These are phyloP conservation scores for Alternaria sp. DNA, from an alignment of 2,329 filamentous ascomycete genomes.

Conservation along the genomic window DNA sequence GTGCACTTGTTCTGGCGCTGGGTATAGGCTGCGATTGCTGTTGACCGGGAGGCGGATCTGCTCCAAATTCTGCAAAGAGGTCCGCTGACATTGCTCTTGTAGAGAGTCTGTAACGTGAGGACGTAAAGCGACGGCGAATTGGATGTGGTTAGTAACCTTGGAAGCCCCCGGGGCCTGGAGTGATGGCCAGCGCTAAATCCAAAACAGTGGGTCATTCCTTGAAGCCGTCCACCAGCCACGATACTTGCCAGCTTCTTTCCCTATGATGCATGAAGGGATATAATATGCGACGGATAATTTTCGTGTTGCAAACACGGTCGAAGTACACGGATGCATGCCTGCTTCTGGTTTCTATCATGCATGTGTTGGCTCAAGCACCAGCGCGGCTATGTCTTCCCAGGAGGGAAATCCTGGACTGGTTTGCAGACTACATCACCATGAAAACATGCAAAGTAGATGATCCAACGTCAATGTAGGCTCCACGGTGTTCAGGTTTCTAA, in stretches of 20 bases:
- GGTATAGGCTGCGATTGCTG: slow-evolving; percentile 14
- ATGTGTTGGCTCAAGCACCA: background rate
- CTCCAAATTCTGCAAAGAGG: slow-evolving; percentile 44
- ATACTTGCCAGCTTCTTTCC: background rate
- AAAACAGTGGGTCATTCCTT: slow-evolving; percentile 11
- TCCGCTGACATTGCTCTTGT: slow-evolving; percentile 42
- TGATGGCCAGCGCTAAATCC: slow-evolving; percentile 24
- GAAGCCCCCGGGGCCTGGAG: slow-evolving; percentile 2
- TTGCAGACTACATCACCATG: background rate
- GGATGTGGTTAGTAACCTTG: slow-evolving; percentile 11
- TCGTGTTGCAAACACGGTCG: too few relatives aligned
- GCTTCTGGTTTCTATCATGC: too few relatives aligned
- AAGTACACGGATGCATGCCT: too few relatives aligned
- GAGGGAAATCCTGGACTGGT: background rate
- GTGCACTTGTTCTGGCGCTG: background rate
- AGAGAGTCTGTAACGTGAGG: slow-evolving; percentile 5
- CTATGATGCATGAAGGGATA: background rate
- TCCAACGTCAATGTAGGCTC: background rate
- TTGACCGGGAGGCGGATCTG: slow-evolving; percentile 22
- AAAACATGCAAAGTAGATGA: background rate
- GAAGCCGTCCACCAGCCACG: background rate
- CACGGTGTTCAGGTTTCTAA: background rate
- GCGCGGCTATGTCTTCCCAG: background rate
- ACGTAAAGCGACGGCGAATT: slow-evolving; percentile 11
- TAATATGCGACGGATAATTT: too few relatives aligned